Evolutionary conservation across 2,329 filamentous ascomycete genomes (phyloP), one percentile per base, ranked within the genome.

Genomic region (Epichloe scottii): DNA sequence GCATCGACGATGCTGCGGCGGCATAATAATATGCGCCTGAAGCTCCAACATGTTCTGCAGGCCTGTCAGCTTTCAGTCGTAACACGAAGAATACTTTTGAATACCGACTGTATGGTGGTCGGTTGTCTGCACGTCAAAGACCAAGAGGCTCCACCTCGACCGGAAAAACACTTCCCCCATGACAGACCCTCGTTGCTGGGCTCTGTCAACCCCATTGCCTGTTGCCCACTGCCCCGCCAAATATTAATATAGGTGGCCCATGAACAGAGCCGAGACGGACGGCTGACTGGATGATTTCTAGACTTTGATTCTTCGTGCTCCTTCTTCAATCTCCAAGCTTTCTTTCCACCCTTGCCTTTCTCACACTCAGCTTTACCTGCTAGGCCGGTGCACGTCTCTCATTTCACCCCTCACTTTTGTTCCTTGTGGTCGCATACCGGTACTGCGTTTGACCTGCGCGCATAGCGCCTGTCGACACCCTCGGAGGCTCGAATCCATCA

Each of bases 161-260:
- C 55, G 64, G 64, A 65, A 64, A 65, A 65, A 66, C 62, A 12
- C 23, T 17, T 11, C 33, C 23, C 41, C 46, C 34, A 38, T 34
- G 21, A 30, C 21, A 14, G 33, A 23, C 19, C 17, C 17, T 1
- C 46, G 10, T 8, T n/a, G 21, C 38, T 48, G 48, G 45, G 41
- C 41, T 15, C 7, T 26, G 23, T 5, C 7, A 12, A 19, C 11
- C 19, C 55, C 41, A 35, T 33, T 38, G 17, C 26, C 33, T 47
- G 45, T 52, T 47, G 45, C 52, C 53, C 44, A 60, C 59, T 63
- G 63, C 64, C 64, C 64, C 64, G 62, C 64, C 62, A 63, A 64
- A 51, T 26, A 42, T 51, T 21, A n/a, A n/a, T n/a, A n/a, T n/a
- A 8, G 26, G n/a, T 43, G n/a, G 46, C 39, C 38, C 50, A 49